Evolutionary conservation across 768 basidiomycete species (phyloP).

Genomic region (Amanita thiersii): DNA sequence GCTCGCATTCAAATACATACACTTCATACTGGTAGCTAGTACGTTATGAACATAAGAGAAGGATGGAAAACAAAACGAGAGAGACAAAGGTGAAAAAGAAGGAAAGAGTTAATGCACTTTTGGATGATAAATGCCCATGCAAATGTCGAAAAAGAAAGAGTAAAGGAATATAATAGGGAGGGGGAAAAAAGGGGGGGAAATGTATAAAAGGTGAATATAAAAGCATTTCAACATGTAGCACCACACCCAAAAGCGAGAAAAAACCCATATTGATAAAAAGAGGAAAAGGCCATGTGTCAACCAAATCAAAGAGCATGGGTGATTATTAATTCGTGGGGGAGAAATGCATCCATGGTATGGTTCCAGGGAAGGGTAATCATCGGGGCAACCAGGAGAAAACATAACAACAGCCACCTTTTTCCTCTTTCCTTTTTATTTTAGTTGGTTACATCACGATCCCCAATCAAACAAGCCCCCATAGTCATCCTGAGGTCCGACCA

Average conservation of each 20-base stretch:
- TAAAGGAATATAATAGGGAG: constrained; percentile 14
- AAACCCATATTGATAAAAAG: too few relatives aligned
- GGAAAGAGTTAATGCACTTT: constrained; percentile 14
- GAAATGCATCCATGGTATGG: too few relatives aligned
- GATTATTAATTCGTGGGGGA: too few relatives aligned
- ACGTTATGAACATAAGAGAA: constrained; percentile 14
- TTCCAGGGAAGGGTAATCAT: too few relatives aligned
- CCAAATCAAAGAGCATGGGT: too few relatives aligned
- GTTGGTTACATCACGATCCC: constrained; percentile 30
- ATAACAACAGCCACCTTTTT: too few relatives aligned
- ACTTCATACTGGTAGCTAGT: constrained; percentile 11
- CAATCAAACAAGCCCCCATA: constrained; percentile 47
- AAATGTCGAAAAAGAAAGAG: constrained; percentile 13
- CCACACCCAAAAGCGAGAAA: too few relatives aligned
- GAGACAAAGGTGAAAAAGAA: constrained; percentile 11
- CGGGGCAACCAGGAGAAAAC: too few relatives aligned
- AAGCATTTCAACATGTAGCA: too few relatives aligned
- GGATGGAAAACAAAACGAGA: constrained; percentile 11
- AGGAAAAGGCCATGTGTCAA: too few relatives aligned
- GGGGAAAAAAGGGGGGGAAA: constrained; percentile 19
- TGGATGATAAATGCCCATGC: constrained; percentile 17
- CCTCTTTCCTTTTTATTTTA: too few relatives aligned
- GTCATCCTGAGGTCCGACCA: constrained; percentile 6
- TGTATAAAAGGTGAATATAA: too few relatives aligned
- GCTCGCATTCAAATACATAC: background rate